Evolutionary conservation across 345 rosid species (phyloP), one percentile per base, ranked within the genome.

Genomic region (Carallia pectinifolia): DNA sequence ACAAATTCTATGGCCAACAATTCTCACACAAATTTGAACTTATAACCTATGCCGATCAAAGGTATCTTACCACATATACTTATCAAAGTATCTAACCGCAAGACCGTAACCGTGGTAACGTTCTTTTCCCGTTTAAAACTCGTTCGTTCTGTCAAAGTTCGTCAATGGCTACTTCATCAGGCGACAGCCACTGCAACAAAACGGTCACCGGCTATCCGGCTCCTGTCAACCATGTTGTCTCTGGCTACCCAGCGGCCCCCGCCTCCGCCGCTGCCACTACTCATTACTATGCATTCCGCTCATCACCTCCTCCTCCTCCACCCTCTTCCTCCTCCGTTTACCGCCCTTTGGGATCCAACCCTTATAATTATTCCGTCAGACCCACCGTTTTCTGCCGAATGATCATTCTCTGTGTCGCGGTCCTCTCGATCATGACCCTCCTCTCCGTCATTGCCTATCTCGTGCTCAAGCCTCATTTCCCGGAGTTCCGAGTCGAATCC

Each of bases 141-240:
- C 23, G 23, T 23, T 23, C 23, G 23, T 23, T 23, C 23, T 23
- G 23, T 23, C 23, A 23, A 23, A 23, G 23, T 23, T 23, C 23
- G 13, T 39, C 7, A n/a, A 16, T 50, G 23, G 19, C 29, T 65
- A n/a, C 69, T 15, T 53, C 69, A 33, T 53, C 69, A 0, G 19
- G 60, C 47, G 60, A 59, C 37, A 13, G 59, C 38, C 60, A 50
- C 2, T n/a, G 58, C 38, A 36, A 55, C 38, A 68, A 67, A 54
- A 56, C 63, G 36, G 62, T 40, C 23, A 36, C 67, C 12, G 72
- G 77, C 63, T 67, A 73, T 39, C 72, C 72, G 0, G 63, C 60
- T 19, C 31, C 15, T 6, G 13, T 40, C 9, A 8, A 29, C 69
- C 60, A 66, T 4, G 16, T 36, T 12, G 48, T 50, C 68, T 39